Evolutionary conservation across 306 rosid genomes (phyloP), one percentile per base, ranked within the genome.

Genomic region (Fragaria nilgerrensis): DNA sequence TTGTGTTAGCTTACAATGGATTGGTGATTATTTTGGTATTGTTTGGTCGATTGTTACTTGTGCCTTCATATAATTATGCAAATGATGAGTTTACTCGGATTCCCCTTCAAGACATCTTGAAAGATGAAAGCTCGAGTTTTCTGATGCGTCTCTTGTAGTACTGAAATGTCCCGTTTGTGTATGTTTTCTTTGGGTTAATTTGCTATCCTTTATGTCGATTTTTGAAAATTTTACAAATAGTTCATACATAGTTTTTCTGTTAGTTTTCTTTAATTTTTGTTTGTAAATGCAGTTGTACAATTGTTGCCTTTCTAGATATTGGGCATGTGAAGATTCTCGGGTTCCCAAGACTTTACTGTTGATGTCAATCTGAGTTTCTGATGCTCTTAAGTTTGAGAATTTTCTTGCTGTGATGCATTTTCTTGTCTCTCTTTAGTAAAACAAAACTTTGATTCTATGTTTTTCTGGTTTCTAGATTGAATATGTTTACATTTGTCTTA

Each of bases 331-430:
- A 9, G 93, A 89, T 81, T 77, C 91, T 89, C 86, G 89, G 93
- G 86, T 91, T 91, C 94, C 92, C 89, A 88, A 75, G 90, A 82
- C 85, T 49, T 80, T 49, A 8, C 73, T 89, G 81, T 81, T 86
- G 97, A 85, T 92, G 96, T 78, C 80, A 66, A 70, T 71, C 80
- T 89, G 94, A 90, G 97, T 74, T 77, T 86, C 94, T 83, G 94
- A 90, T 90, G 89, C 85, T 64, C 70, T 37, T 11, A 37, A 9
- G 27, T 20, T 36, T 36, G 70, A 16, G 3, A 20, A 3, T 37
- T 19, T 3, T 5, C 4, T 65, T 36, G 7, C 11, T 37, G 70
- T 15, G n/a, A 13, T 32, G 5, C 5, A 15, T 5, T 64, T 5
- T 27, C 9, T 61, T 32, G 23, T 2, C 5, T 32, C 69, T 34